These are phyloP conservation scores for Aspergillus sclerotialis DNA, from an alignment of 2,329 filamentous ascomycete species.

Conservation along the genomic window DNA sequence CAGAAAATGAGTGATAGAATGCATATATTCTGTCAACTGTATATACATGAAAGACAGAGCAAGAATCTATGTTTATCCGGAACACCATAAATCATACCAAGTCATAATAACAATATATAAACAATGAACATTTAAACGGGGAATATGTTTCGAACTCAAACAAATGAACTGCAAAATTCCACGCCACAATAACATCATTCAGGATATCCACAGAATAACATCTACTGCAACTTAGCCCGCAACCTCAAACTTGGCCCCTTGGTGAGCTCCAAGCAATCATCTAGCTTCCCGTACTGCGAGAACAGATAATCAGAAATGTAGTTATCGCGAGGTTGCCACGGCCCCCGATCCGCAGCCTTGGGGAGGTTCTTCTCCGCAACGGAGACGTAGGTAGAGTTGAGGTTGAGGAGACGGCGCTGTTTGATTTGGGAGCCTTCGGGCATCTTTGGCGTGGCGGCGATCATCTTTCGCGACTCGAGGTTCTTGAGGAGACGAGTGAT, in stretches of 20 bases:
- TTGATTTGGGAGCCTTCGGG: conserved; percentile 14
- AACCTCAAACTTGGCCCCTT: conserved; percentile 5
- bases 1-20: too few relatives aligned
- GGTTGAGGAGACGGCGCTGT: conserved; percentile 25
- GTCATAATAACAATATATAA: too few relatives aligned
- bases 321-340: conserved; percentile 33
- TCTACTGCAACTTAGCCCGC: conserved; percentile 4
- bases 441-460: conserved; percentile 23
- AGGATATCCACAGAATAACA: too few relatives aligned
- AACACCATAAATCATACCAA: too few relatives aligned
- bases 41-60: conserved; percentile 1
- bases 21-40: too few relatives aligned
- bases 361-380: conserved; percentile 27
- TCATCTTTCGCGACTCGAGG: conserved; percentile 19
- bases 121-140: too few relatives aligned
- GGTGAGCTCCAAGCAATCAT: conserved; percentile 24
- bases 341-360: conserved; percentile 31
- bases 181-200: too few relatives aligned
- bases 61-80: too few relatives aligned
- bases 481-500: conserved; percentile 29
- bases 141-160: too few relatives aligned
- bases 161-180: too few relatives aligned
- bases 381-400: conserved; percentile 37
- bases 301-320: conserved; percentile 35
- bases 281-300: conserved; percentile 29